Base-by-base conservation (phyloP, 768 basidiomycete genomes). In the Boletus speciosus region DNA sequence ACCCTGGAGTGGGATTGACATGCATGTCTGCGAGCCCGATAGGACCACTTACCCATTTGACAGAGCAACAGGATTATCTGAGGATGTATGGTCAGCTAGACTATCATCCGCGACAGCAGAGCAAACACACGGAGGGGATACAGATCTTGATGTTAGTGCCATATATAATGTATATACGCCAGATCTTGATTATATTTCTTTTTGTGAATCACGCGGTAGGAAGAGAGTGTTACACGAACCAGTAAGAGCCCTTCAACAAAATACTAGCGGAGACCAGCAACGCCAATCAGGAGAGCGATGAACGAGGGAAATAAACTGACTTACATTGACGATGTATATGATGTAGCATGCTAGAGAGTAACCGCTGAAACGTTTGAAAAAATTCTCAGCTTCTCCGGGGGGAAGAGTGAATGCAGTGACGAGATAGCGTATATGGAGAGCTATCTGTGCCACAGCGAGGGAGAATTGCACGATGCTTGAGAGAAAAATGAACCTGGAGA, bases 111-210 rank as follows among this genome's bases (percentile, higher is more conserved):
- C 4, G 23, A 41, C 5, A 4, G 21, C 16, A 34, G 38, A 38
- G 12, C 4, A 35, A 36, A 60, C 58, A 19, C 31, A 68, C 65
- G n/a, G 50, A 47, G 3, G 64, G 56, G 5, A 66, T 48, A 32
- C 66, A 66, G 14, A 56, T 29, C 39, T 21, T 47, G 38, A 67
- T 25, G 29, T 49, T 52, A 12, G 51, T 16, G 38, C 35, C 48
- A 6, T 58, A 66, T 8, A 66, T 4, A 1, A 65, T 11, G 42
- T 42, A 66, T 10, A 65, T 46, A 27, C 66, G 67, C 65, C 65
- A 68, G 11, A 66, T 63, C 65, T 62, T 35, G 23, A 36, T 57
- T 12, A 10, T 7, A 23, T 46, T 6, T 9, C 29, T 7, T 15
- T 15, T n/a, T 2, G 34, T 50, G 37, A 63, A 51, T 29, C 35